A percentile compares a stretch with the other conserved stretches of the same genome.
Evolutionary conservation across 441 rosid species (phyloP).

Genomic region (Pelargonium australe): DNA sequence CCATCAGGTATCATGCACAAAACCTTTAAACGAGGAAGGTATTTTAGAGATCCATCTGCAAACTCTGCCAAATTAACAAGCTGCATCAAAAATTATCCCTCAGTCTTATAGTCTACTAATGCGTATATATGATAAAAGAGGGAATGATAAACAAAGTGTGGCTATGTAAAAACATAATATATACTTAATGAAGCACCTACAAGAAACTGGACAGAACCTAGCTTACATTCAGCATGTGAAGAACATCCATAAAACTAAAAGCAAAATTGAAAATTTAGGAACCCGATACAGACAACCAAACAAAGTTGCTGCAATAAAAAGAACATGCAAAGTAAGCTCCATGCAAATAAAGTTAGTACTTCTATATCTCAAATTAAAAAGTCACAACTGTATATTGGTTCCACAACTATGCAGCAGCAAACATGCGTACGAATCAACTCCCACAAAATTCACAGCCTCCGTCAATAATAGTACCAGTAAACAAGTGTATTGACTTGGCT

Average conservation of each 20-base stretch:
- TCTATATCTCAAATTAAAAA: too few relatives aligned
- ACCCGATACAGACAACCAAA: not conserved
- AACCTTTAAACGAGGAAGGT: constrained; percentile 15
- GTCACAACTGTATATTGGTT: too few relatives aligned
- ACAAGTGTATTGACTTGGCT: too few relatives aligned
- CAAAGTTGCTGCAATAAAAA: too few relatives aligned
- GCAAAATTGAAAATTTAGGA: too few relatives aligned
- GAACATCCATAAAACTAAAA: not conserved
- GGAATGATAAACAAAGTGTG: not conserved
- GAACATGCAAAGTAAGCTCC: not conserved
- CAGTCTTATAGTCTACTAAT: constrained; percentile 19
- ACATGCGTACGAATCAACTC: too few relatives aligned
- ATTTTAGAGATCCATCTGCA: constrained; percentile 33
- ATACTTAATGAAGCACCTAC: not conserved
- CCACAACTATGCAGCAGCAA: too few relatives aligned
- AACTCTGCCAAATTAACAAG: constrained; percentile 67
- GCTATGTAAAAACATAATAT: too few relatives aligned
- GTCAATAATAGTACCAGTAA: too few relatives aligned
- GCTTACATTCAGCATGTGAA: not conserved
- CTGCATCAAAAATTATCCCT: constrained; percentile 51
- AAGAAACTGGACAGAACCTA: not conserved
- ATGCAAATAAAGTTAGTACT: not conserved
- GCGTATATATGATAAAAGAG: not conserved
- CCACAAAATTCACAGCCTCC: too few relatives aligned
- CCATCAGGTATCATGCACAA: constrained; percentile 28